Conservation (phyloP, 371 early-diverging fungal species). For the Chytridium lagenaria region DNA sequence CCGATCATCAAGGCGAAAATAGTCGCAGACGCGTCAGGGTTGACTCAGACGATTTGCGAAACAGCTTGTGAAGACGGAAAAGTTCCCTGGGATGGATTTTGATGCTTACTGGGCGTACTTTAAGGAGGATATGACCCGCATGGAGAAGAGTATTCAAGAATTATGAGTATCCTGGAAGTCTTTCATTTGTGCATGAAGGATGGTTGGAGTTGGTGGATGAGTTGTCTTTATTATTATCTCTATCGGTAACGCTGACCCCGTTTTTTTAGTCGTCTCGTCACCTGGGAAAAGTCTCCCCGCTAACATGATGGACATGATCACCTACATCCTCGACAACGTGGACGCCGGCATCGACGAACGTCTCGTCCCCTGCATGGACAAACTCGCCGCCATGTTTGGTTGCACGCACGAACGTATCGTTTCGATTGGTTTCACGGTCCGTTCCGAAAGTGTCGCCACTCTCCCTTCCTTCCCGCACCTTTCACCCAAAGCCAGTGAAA, state of each 20-base stretch:
- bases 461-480: not conserved
- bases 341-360: constrained; percentile 6
- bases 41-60: constrained; percentile 4
- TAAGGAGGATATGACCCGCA: constrained; percentile 22
- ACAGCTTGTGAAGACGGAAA: constrained; percentile 4
- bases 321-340: constrained; percentile 22
- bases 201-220: constrained; percentile 36
- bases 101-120: constrained; percentile 35
- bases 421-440: constrained; percentile 24
- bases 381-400: constrained; percentile 9
- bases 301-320: constrained; percentile 33
- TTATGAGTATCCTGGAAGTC: constrained; percentile 11
- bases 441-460: not conserved
- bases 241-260: not conserved
- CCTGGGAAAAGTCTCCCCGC: constrained; percentile 26
- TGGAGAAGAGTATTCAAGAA: not conserved
- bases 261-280: constrained; percentile 24
- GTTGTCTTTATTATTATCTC: constrained; percentile 13
- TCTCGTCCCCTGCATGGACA: constrained; percentile 14
- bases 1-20: constrained; percentile 10
- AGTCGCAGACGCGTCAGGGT: constrained; percentile 27
- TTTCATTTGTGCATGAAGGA: constrained; percentile 26
- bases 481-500: not conserved
- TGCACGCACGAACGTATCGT: constrained; percentile 22
- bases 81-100: constrained; percentile 24